Percentiles rank a stretch among this genome's conserved stretches.
phyloP scores from a whole-genome alignment of 441 rosid species.

The Populus tomentosa region DNA sequence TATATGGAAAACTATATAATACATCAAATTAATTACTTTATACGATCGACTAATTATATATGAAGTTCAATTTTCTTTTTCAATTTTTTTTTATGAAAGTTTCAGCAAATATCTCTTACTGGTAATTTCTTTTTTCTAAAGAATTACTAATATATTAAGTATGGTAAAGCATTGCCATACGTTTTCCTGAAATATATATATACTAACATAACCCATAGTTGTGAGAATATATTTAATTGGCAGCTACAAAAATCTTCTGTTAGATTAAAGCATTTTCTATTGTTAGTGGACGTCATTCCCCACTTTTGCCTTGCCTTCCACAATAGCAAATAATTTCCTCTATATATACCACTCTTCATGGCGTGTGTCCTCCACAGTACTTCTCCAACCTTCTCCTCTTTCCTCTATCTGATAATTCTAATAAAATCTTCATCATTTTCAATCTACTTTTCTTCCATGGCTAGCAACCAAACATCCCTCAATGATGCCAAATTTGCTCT shows the following conservation, averaged over 20 bases:
- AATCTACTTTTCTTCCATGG: conserved; percentile 23
- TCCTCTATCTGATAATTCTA: not conserved
- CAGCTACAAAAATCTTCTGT: not conserved
- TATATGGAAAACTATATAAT: too few relatives aligned
- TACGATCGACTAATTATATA: too few relatives aligned
- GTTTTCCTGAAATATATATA: not conserved
- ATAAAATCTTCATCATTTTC: not conserved
- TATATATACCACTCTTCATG: conserved; percentile 45
- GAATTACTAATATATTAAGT: not conserved
- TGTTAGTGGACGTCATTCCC: conserved; percentile 29
- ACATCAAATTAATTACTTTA: too few relatives aligned
- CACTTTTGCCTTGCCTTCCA: conserved; percentile 33
- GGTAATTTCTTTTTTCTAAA: not conserved
- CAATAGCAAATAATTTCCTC: conserved; percentile 21
- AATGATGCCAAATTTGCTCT: conserved; percentile 25
- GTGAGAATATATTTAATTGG: not conserved
- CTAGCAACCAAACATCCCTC: conserved; percentile 28
- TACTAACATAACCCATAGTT: not conserved
- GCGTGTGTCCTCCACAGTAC: conserved; percentile 66
- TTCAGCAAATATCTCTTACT: not conserved
- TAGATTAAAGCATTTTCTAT: not conserved
- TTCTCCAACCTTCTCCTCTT: conserved; percentile 32
- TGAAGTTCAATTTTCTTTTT: not conserved
- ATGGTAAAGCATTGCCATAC: not conserved
- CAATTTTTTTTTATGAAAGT: not conserved